Percentiles rank a stretch among this genome's conserved stretches.
Conservation (phyloP, 1,284 basidiomycete species). For the Anthracocystis setariae region DNA sequence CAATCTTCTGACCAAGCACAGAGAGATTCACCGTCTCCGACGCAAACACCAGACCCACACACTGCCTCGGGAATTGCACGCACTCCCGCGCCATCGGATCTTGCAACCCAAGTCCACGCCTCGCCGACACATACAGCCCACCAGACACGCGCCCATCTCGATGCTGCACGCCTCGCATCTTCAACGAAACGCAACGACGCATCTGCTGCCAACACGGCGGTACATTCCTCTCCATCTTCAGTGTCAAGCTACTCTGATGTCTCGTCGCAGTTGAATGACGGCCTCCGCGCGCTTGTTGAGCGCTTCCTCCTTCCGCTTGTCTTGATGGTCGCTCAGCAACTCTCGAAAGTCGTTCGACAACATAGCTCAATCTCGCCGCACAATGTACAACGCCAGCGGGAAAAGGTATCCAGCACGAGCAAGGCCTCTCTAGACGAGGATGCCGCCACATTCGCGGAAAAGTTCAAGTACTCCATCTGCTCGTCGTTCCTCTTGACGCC, state of each 20-base stretch:
- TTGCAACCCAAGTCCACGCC: too few species aligned
- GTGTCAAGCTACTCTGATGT: background rate
- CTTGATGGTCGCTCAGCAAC: slow-evolving; percentile 8
- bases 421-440: slow-evolving; percentile 1
- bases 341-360: background rate
- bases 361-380: background rate
- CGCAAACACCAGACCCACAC: too few species aligned
- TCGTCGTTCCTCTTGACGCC: slow-evolving; percentile 64
- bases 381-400: background rate
- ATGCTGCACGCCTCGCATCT: too few species aligned
- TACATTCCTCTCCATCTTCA: too few species aligned
- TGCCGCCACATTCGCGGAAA: slow-evolving; percentile 51
- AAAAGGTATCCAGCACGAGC: background rate
- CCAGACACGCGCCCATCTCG: too few species aligned
- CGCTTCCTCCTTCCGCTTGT: slow-evolving; percentile 9
- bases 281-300: slow-evolving; percentile 3
- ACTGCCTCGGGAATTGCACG: too few species aligned
- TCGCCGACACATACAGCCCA: too few species aligned
- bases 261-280: slow-evolving; percentile 2
- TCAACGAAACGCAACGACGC: too few species aligned
- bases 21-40: background rate
- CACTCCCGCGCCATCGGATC: too few species aligned
- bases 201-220: too few species aligned
- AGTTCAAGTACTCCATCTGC: slow-evolving; percentile 63
- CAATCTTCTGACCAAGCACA: background rate